A percentile compares a stretch with the other conserved stretches of the same genome.
These are phyloP conservation scores for Capsicum pubescens DNA, from an alignment of 257 asterid species.

Conservation along the genomic window DNA sequence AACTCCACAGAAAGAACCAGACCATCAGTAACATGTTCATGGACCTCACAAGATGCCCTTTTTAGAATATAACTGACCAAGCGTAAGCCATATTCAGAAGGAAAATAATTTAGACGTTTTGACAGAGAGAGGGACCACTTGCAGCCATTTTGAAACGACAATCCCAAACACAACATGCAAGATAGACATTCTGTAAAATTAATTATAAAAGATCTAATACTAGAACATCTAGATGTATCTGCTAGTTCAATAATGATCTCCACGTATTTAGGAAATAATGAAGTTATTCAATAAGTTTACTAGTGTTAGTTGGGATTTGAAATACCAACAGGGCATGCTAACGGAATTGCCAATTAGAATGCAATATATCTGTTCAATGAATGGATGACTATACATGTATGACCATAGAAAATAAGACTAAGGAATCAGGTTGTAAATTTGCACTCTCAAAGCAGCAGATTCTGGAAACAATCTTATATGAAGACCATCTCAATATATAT, in stretches of 20 bases:
- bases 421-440: neutral
- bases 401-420: neutral
- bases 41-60: neutral
- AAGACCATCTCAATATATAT: neutral
- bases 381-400: neutral
- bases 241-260: neutral
- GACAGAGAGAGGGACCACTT: neutral
- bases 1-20: constrained; percentile 4
- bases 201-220: neutral
- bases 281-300: neutral
- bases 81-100: neutral
- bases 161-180: neutral
- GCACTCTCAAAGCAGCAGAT: neutral
- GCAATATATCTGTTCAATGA: neutral
- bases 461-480: constrained; percentile 6
- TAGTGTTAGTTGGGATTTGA: neutral
- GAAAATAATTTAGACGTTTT: neutral
- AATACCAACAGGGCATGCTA: neutral
- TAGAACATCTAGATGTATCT: neutral
- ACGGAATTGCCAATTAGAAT: neutral
- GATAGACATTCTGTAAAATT: neutral
- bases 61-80: constrained; percentile 1
- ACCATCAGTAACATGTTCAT: neutral
- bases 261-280: neutral
- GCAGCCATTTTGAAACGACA: neutral